Conservation (phyloP, 2,329 filamentous ascomycete species). For the Xylariaceae sp. region DNA sequence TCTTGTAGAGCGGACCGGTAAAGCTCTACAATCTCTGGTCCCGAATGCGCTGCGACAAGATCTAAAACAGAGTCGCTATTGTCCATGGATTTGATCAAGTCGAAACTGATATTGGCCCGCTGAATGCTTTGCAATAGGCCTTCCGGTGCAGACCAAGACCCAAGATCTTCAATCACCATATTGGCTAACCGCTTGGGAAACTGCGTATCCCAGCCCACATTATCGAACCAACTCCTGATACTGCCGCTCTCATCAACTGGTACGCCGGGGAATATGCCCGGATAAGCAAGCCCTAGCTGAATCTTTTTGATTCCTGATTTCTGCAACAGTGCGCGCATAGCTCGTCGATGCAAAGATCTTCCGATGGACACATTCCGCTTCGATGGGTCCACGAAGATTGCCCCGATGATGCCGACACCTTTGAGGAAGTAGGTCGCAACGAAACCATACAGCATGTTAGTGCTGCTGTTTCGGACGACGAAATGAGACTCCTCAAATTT, state of each 20-base stretch:
- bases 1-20: conserved; percentile 79
- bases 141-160: conserved; percentile 76
- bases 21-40: conserved; percentile 79
- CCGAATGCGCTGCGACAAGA: conserved; percentile 75
- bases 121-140: conserved; percentile 77
- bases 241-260: conserved; percentile 62
- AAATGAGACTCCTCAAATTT: conserved; percentile 84
- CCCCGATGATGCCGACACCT: conserved; percentile 76
- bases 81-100: conserved; percentile 81
- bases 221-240: conserved; percentile 82
- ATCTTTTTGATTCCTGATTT: conserved; percentile 77
- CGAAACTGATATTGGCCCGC: conserved; percentile 77
- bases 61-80: conserved; percentile 76
- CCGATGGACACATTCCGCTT: conserved; percentile 91
- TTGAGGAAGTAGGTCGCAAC: conserved; percentile 85
- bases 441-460: conserved; percentile 88
- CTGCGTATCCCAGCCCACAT: conserved; percentile 82
- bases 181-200: conserved; percentile 66
- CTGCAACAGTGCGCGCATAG: conserved; percentile 75
- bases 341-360: conserved; percentile 84
- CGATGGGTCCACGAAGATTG: conserved; percentile 86
- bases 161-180: conserved; percentile 76
- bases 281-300: conserved; percentile 81
- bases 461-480: conserved; percentile 93
- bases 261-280: conserved; percentile 86